Conservation (phyloP, 2,329 filamentous ascomycete genomes). For the Fulvia fulva region DNA sequence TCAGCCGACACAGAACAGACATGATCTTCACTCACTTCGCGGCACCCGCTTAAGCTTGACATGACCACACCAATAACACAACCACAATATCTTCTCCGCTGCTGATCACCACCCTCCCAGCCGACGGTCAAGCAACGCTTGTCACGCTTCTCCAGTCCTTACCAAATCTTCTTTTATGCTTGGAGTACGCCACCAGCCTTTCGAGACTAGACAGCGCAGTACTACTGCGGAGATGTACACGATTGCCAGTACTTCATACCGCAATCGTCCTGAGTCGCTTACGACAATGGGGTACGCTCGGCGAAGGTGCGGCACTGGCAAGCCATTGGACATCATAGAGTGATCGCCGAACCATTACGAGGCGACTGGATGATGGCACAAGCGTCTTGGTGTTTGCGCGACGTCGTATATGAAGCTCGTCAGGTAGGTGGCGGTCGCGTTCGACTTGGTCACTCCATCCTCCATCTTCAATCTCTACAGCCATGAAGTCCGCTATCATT, state of each 20-base stretch:
- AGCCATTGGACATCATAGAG: neutral
- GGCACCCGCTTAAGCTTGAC: neutral
- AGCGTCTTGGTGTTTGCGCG: neutral
- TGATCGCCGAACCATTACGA: neutral
- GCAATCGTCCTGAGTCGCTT: neutral
- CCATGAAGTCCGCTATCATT: constrained; percentile 16
- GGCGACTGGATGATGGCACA: neutral
- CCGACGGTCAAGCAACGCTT: neutral
- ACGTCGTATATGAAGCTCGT: neutral
- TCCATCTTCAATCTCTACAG: neutral
- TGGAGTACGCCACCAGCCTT: neutral
- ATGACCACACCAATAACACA: neutral
- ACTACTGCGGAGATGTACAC: neutral
- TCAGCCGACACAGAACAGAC: neutral
- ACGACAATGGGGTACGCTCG: neutral
- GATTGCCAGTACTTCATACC: neutral
- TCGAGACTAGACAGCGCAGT: neutral
- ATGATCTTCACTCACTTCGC: neutral
- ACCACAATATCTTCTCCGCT: neutral
- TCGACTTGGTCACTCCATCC: neutral
- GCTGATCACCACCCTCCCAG: neutral
- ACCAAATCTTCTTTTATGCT: neutral
- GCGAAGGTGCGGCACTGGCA: neutral
- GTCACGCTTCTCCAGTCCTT: neutral
- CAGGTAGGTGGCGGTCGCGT: neutral